phyloP scores from a whole-genome alignment of 768 basidiomycete genomes.

The Lactarius indigo region DNA sequence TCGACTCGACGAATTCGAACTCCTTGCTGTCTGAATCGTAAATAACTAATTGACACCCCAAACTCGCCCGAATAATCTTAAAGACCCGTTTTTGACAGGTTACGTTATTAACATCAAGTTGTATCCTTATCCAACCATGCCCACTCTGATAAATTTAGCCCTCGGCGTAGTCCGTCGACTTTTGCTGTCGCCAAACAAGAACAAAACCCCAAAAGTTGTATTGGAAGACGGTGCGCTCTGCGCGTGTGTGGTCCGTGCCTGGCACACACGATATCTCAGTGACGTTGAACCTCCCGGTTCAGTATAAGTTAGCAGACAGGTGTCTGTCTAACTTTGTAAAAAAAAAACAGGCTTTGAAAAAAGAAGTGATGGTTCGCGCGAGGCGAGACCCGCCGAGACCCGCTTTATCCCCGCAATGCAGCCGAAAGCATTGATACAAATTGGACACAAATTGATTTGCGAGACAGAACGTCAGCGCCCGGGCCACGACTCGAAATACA shows the following conservation, averaged over 20 bases:
- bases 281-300: neutral
- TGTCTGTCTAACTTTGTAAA: no score
- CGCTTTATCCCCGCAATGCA: no score
- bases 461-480: no score
- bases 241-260: neutral
- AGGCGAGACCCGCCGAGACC: no score
- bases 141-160: neutral
- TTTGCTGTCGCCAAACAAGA: neutral
- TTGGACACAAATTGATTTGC: no score
- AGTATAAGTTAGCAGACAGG: no score
- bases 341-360: no score
- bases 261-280: neutral
- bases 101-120: neutral
- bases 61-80: neutral
- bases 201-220: neutral
- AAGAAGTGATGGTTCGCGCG: no score
- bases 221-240: neutral
- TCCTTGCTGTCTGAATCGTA: slow-evolving; percentile 13
- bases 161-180: no score
- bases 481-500: no score
- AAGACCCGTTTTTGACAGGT: neutral
- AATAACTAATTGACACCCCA: neutral
- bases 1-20: slow-evolving; percentile 2
- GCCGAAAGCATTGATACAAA: no score
- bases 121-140: neutral